Base-by-base conservation (phyloP, 2,329 filamentous ascomycete species). In the Sporothrix protearum region DNA sequence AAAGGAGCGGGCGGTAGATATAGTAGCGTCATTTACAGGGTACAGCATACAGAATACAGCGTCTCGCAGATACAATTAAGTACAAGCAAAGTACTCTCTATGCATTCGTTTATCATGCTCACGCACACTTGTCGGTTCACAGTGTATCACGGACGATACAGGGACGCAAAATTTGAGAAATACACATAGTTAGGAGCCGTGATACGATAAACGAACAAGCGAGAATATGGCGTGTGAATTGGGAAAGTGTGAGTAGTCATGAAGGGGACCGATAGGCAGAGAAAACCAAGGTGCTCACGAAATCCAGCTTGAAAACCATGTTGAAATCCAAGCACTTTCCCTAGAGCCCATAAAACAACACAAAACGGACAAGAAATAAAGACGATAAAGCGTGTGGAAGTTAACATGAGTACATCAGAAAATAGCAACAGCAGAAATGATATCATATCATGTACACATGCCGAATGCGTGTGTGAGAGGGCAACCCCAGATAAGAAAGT, bases 401-500 rank as follows among this genome's bases (percentile, higher is more conserved):
- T n/a, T 12, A 28, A 53, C 49, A 2, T 3, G 12, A 42, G 22
- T 16, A 47, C 22, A 28, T 30, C 8, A 25, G 1, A 10, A 10
- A 47, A n/a, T 7, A 49, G 10, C 63, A 55, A 55, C 51, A 64
- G 8, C 66, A 68, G 22, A 72, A 42, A 61, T 68, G 55, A 45
- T 63, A 63, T 71, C 68, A 61, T 63, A 57, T 69, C 68, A 49
- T 30, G 28, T 45, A 33, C n/a, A 33, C 45, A 66, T 55, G 69
- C 59, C 22, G 8, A 42, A 57, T 66, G 59, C 57, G 55, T 71
- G 59, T 66, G 69, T n/a, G 36, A 64, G 57, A 42, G 25, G 19
- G n/a, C n/a, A n/a, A n/a, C n/a, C n/a, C n/a, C n/a, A n/a, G n/a
- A n/a, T n/a, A n/a, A n/a, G n/a, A n/a, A n/a, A n/a, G n/a, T n/a